Evolutionary conservation across 1,139 yeast species (phyloP), one percentile per base, ranked within the genome.

Genomic region (Yamadazyma atlantica): DNA sequence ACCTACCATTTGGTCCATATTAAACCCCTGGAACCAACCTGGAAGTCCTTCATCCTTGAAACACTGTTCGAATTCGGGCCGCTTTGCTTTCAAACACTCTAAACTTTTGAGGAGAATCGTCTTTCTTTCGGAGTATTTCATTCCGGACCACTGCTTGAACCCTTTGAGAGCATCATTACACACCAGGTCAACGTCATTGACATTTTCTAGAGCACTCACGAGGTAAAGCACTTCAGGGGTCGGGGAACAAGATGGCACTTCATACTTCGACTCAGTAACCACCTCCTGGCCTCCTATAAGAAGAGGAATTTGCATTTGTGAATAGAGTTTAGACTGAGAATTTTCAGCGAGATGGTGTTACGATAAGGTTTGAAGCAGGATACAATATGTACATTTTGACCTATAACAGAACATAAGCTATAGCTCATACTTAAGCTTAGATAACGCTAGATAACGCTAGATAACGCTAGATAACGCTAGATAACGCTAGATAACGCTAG

Each of bases 11-110:
- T 48, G 54, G 22, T 53, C 58, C n/a, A 64, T 63, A 44, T 69
- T 64, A 41, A 65, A 54, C 7, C 51, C 57, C 21, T 72, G 63
- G 53, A 74, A 64, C 61, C 65, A 58, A 3, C 29, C 41, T 2
- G 75, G 65, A 2, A 64, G 49, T 1, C 78, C 78, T 8, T 63
- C 61, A 29, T 66, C 66, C 14, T 37, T 14, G 35, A 64, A 70
- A 12, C 64, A 58, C 2, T 53, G 42, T 2, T 53, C 36, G 15
- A 63, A 45, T 33, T 48, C 49, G 0, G 43, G 37, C 26, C 40
- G 44, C n/a, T 49, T 40, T 17, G 43, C 37, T 7, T 30, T 37
- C 4, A 66, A 34, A 3, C 51, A 23, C 4, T 36, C 42, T 3
- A 49, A 41, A 1, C 59, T 60, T 9, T 41, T 46, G 24, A 39